A percentile compares a stretch with the other conserved stretches of the same genome.
Evolutionary conservation across 805 yeast genomes (phyloP).

Genomic region (Saccharomycopsis sp.): DNA sequence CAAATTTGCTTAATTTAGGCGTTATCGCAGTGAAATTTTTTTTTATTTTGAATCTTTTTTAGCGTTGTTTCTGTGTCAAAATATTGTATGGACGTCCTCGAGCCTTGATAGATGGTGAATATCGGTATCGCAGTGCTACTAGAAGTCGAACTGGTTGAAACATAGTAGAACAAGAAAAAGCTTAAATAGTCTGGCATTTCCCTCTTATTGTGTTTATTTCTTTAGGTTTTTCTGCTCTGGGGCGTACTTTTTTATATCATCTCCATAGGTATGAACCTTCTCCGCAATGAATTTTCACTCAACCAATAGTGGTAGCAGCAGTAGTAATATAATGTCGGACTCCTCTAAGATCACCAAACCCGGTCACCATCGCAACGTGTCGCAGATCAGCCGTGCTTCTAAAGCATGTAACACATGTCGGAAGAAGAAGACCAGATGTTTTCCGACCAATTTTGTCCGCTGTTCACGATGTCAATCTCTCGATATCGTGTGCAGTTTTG

Average conservation of each 20-base stretch:
- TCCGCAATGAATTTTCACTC: background rate
- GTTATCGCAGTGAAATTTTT: background rate
- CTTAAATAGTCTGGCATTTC: background rate
- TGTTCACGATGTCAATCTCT: slow-evolving; percentile 44
- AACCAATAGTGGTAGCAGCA: background rate
- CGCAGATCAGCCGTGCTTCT: slow-evolving; percentile 22
- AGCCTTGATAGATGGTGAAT: background rate
- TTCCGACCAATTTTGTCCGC: slow-evolving; percentile 35
- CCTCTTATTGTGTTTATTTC: background rate
- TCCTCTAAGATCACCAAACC: background rate
- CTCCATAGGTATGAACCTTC: background rate
- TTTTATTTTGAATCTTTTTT: background rate
- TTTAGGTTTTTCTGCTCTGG: background rate
- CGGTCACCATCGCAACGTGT: background rate
- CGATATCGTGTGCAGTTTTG: slow-evolving; percentile 40
- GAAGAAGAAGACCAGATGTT: slow-evolving; percentile 38
- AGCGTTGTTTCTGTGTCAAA: background rate
- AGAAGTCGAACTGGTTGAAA: background rate
- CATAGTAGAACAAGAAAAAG: background rate
- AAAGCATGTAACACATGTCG: slow-evolving; percentile 32
- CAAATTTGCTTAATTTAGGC: background rate
- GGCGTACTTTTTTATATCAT: no score
- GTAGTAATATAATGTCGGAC: background rate
- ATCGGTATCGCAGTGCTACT: background rate
- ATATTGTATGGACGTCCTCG: background rate